These are phyloP conservation scores for Amanita molliuscula DNA, from an alignment of 768 basidiomycete species.

Conservation along the genomic window DNA sequence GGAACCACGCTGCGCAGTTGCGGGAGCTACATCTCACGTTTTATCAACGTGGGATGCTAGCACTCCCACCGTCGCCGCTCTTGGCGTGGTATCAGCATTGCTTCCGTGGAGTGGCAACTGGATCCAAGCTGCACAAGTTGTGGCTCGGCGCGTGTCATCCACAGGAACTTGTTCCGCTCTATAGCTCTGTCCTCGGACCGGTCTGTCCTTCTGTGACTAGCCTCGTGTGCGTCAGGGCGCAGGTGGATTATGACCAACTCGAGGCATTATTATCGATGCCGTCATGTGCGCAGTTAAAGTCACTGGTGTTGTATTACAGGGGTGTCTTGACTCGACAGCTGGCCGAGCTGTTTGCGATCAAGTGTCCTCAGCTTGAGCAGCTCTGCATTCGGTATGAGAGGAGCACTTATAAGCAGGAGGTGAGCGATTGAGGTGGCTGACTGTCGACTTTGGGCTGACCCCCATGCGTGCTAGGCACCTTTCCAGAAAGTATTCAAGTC, in stretches of 20 bases:
- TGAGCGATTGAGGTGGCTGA: not conserved
- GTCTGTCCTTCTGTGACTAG: not conserved
- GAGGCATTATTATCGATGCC: slow-evolving; percentile 1
- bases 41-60: slow-evolving; percentile 1
- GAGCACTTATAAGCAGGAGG: slow-evolving; percentile 4
- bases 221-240: slow-evolving; percentile 1
- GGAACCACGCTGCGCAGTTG: not conserved
- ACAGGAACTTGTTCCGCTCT: not conserved
- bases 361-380: slow-evolving; percentile 1
- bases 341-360: not conserved
- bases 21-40: slow-evolving; percentile 3
- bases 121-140: not conserved
- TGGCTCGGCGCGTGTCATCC: slow-evolving; percentile 5
- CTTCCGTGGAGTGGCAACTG: not conserved
- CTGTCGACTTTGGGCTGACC: not conserved
- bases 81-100: slow-evolving; percentile 1
- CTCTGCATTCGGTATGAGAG: slow-evolving; percentile 4
- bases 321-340: not conserved
- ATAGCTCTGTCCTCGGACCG: not conserved
- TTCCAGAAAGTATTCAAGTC: not conserved
- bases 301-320: not conserved
- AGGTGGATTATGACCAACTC: slow-evolving; percentile 1
- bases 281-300: not conserved
- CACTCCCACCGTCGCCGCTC: not conserved
- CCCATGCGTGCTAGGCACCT: not conserved